These are phyloP conservation scores for Monilinia polystroma DNA, from an alignment of 2,329 filamentous ascomycete genomes.

Conservation along the genomic window DNA sequence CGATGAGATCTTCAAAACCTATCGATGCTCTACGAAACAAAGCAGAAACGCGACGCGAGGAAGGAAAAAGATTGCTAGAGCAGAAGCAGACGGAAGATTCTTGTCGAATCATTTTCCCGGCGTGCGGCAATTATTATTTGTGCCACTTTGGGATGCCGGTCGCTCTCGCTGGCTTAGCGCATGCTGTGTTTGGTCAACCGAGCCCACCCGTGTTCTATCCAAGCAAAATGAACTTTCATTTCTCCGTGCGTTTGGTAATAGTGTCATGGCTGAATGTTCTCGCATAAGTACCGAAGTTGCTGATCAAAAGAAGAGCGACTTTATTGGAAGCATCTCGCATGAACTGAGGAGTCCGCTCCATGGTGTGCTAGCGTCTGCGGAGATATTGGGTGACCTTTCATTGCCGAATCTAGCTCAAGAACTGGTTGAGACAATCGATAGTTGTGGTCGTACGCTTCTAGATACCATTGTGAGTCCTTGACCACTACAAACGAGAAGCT, in stretches of 20 bases:
- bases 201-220: conserved; percentile 40
- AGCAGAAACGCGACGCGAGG: conserved; percentile 25
- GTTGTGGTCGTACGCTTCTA: conserved; percentile 43
- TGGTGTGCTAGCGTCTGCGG: conserved; percentile 54
- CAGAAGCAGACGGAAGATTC: conserved; percentile 37
- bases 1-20: conserved; percentile 39
- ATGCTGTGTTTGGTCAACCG: conserved; percentile 48
- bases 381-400: conserved; percentile 49
- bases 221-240: conserved; percentile 43
- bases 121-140: conserved; percentile 48
- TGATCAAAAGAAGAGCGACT: conserved; percentile 55
- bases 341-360: conserved; percentile 46
- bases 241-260: conserved; percentile 47
- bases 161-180: conserved; percentile 51
- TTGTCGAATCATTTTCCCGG: conserved; percentile 45
- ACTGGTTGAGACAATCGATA: conserved; percentile 42
- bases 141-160: conserved; percentile 51
- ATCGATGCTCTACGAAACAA: conserved; percentile 17
- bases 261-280: conserved; percentile 55
- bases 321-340: conserved; percentile 57
- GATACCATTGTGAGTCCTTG: conserved; percentile 41
- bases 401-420: conserved; percentile 37
- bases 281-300: conserved; percentile 53
- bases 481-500: not conserved
- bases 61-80: conserved; percentile 26